Evolutionary conservation across 2,329 filamentous ascomycete species (phyloP), one percentile per base, ranked within the genome.

Genomic region (Thielaviopsis populi): DNA sequence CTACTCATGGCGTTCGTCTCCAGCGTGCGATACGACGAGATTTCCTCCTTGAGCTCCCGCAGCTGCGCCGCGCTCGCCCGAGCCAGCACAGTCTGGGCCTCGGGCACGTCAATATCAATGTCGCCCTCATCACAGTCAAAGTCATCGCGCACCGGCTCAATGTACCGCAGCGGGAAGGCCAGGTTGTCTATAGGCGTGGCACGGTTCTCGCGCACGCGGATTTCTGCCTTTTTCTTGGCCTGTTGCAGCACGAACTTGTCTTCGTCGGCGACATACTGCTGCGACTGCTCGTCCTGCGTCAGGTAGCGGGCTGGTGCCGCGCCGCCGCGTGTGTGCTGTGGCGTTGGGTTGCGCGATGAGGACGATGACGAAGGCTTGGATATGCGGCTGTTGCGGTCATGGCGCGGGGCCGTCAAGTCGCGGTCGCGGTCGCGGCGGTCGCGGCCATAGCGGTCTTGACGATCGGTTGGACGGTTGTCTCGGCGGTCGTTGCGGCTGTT

Each of bases 191-290:
- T 92, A 10, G 92, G 88, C 71, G 90, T 91, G 64, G 92, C 91
- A 69, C 95, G 84, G 11, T 88, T 88, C 74, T 95, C 91, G 69
- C 91, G 89, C 56, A 97, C 91, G 48, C 94, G 87, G 69, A 99
- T 95, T 68, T 91, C 89, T 50, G 94, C 92, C 78, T 96, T 97
- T 78, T 95, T 97, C 80, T 97, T 99, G 58, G 92, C 88, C 75
- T 99, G 94, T 74, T 91, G 91, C 71, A 99, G 78, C 64, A 97
- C 94, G 71, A 99, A 99, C 68, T 87, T 86, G 76, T 99, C 94
- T 74, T 99, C 94, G 70, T 95, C 89, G 62, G 92, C 89, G 22
- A 97, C 89, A 80, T 94, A 99, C 71, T 87, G 82, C 30, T 85
- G 80, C 68, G 85, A 87, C 71, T 90, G 86, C 71, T 91, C 86